Base-by-base conservation (phyloP, 371 early-diverging fungal species). In the Mucor velutinosus region DNA sequence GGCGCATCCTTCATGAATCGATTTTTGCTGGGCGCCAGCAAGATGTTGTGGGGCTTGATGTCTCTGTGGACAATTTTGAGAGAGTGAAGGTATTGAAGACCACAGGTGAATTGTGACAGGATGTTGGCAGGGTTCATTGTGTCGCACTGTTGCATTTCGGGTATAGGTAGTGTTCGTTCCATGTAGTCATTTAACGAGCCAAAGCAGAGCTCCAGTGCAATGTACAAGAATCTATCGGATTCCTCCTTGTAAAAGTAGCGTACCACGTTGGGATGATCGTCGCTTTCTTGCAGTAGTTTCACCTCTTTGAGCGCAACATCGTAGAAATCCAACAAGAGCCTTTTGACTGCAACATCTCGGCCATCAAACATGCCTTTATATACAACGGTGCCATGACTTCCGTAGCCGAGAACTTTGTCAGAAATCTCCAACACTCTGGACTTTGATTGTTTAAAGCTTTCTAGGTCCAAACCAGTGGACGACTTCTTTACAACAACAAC, bases 341-440 rank as follows among this genome's bases (percentile, higher is more conserved):
- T 85, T 76, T 99, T 99, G 37, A 99, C 93, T 0, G 99, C 99
- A 4, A 98, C 97, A 0, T 89, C 79, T 30, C 97, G 88, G 25
- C 93, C 94, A 70, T 95, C 95, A 77, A 95, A 97, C 14, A 78
- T 77, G 12, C 98, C 99, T 67, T 92, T 90, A 74, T 94, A 97
- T 23, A 99, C 98, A 17, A 98, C 90, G 0, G 99, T 99, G 14
- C 99, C 99, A 74, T 98, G 97, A 63, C 94, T 93, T 45, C 99
- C 99, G 70, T 97, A 95, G 7, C 98, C 97, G 39, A 86, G 68
- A 7, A 86, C 76, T 4, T 66, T 65, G 8, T 82, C 81, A 6
- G 86, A 77, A 35, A 86, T 51, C 19, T 67, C 69, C 7, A 86
- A 70, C 0, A 81, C 78, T 29, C 63, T 67, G 7, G 78, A 69